These are phyloP conservation scores for Nemophila menziesii DNA, from an alignment of 257 asterid genomes.

Conservation along the genomic window DNA sequence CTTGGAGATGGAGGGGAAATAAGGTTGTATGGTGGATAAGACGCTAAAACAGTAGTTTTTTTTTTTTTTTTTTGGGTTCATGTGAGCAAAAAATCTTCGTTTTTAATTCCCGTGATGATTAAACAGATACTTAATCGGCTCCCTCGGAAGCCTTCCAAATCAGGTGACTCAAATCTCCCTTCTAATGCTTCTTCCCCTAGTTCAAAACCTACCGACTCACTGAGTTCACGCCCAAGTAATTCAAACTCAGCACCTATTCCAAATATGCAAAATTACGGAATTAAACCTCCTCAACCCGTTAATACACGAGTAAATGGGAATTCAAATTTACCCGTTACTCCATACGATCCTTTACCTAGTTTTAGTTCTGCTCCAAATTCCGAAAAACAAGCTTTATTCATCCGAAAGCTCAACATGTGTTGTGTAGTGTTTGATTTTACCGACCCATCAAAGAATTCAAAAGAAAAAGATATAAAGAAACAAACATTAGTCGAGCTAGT, in stretches of 20 bases:
- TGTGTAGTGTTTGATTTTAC: slow-evolving; percentile 44
- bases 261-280: slow-evolving; percentile 24
- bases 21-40: slow-evolving; percentile 14
- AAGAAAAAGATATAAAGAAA: slow-evolving; percentile 55
- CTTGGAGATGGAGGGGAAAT: slow-evolving; percentile 14
- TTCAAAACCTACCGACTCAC: slow-evolving; percentile 26
- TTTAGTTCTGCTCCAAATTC: slow-evolving; percentile 48
- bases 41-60: slow-evolving; percentile 9
- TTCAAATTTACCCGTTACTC: slow-evolving; percentile 19
- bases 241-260: slow-evolving; percentile 21
- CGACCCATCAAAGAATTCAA: slow-evolving; percentile 45
- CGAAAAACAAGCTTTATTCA: slow-evolving; percentile 43
- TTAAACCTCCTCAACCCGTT: slow-evolving; percentile 18
- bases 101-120: slow-evolving; percentile 37
- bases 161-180: slow-evolving; percentile 33
- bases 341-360: slow-evolving; percentile 46
- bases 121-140: slow-evolving; percentile 61
- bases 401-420: slow-evolving; percentile 42
- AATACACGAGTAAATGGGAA: slow-evolving; percentile 30
- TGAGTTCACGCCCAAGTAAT: slow-evolving; percentile 19
- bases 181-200: slow-evolving; percentile 29
- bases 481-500: slow-evolving; percentile 54
- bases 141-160: slow-evolving; percentile 57
- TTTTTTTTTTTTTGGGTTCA: slow-evolving; percentile 6
- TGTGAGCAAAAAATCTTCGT: slow-evolving; percentile 19